These are phyloP conservation scores for Nannochloropsis granulata DNA, from an alignment of 108 stramenopile genomes.

Conservation along the genomic window DNA sequence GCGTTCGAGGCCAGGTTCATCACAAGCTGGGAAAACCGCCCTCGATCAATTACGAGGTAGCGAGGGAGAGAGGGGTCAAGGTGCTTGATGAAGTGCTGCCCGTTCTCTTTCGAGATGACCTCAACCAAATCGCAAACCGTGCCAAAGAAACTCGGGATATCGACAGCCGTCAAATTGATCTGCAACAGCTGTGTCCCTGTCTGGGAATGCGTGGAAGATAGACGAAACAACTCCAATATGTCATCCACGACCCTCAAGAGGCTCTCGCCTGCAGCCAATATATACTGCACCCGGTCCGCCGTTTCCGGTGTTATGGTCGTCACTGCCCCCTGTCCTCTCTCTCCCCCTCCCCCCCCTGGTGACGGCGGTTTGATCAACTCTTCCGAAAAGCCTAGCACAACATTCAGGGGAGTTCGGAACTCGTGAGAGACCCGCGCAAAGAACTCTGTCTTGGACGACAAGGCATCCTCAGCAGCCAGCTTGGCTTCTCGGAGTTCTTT, in stretches of 20 bases:
- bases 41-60: background rate
- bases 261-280: background rate
- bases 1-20: background rate
- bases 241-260: background rate
- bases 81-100: background rate
- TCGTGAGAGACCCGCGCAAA: background rate
- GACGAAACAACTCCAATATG: background rate
- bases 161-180: background rate
- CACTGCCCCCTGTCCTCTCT: background rate
- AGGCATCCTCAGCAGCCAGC: background rate
- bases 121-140: background rate
- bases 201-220: background rate
- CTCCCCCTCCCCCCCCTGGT: background rate
- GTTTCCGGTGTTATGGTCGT: background rate
- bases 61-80: background rate
- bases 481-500: background rate
- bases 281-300: background rate
- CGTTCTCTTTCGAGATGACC: background rate
- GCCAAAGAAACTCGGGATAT: background rate
- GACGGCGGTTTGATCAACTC: background rate
- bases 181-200: background rate
- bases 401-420: background rate
- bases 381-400: background rate
- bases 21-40: background rate
- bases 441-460: background rate